Base-by-base conservation (phyloP, 306 rosid genomes). In the Canavalia ensiformis region DNA sequence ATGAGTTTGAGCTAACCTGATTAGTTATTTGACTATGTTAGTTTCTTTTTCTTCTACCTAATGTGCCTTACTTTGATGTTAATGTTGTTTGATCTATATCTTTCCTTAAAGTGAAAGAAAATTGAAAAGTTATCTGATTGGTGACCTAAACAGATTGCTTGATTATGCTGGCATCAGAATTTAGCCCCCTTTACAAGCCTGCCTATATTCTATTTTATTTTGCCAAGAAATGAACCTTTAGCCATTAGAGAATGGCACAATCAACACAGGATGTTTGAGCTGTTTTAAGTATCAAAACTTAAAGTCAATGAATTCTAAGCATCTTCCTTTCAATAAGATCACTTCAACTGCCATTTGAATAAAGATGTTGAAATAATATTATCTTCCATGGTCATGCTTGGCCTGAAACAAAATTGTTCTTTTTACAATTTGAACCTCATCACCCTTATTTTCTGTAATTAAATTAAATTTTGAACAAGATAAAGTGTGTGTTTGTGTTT, bases 11-110 rank as follows among this genome's bases (percentile, higher is more conserved):
- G 49, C 56, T 30, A 54, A 30, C 50, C 10, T 30, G 28, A 31
- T 64, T 18, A 71, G 50, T 73, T 65, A 57, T 54, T 72, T 72
- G 77, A 78, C 47, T 78, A 75, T 63, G 37, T 73, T 65, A 73
- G 25, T 74, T 52, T 64, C 69, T 42, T 28, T 62, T 47, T 65
- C 35, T 39, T 73, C 74, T 66, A 57, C 35, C 49, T 52, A 64
- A 30, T 56, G n/a, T 57, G 47, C 50, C 76, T 30, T 42, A 4
- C 72, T 55, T 44, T 25, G 30, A 75, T 9, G 64, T 75, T n/a
- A 72, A 57, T 66, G 62, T 67, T 58, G 77, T 74, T 68, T 57
- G 13, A 37, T 79, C 45, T 33, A 51, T 63, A 73, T 41, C 54
- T 49, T 68, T 74, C 45, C 64, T 74, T 74, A 10, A 67, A 57